Evolutionary conservation across 2,329 filamentous ascomycete genomes (phyloP).

Genomic region (Thielaviopsis populi): DNA sequence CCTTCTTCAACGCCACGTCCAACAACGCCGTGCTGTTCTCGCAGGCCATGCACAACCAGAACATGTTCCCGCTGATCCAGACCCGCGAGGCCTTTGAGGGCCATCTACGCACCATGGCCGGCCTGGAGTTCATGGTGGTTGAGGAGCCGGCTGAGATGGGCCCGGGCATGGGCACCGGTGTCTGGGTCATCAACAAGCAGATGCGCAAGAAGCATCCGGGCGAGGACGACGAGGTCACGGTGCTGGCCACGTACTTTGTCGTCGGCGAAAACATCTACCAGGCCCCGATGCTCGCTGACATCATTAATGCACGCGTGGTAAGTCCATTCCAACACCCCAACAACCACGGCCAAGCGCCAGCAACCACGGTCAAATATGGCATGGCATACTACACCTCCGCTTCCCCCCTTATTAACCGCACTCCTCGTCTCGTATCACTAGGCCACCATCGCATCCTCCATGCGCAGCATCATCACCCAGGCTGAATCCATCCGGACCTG

Average conservation of each 20-base stretch:
- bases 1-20: slow-evolving; percentile 52
- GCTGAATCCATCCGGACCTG: slow-evolving; percentile 38
- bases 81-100: slow-evolving; percentile 50
- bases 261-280: slow-evolving; percentile 53
- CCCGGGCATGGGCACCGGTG: slow-evolving; percentile 49
- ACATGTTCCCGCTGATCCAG: slow-evolving; percentile 41
- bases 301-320: slow-evolving; percentile 45
- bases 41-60: slow-evolving; percentile 46
- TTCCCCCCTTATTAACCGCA: background rate
- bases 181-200: slow-evolving; percentile 58
- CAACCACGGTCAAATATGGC: background rate
- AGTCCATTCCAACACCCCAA: slow-evolving; percentile 16
- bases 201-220: slow-evolving; percentile 41
- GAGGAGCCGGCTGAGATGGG: slow-evolving; percentile 49
- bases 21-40: slow-evolving; percentile 50
- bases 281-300: slow-evolving; percentile 45
- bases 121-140: slow-evolving; percentile 51
- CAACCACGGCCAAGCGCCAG: background rate
- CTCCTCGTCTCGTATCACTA: slow-evolving; percentile 19
- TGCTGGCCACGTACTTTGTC: slow-evolving; percentile 48
- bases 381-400: no score
- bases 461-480: slow-evolving; percentile 38
- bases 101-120: slow-evolving; percentile 47
- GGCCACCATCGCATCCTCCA: slow-evolving; percentile 40
- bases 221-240: slow-evolving; percentile 42